Percentiles rank a stretch among this genome's conserved stretches.
phyloP scores from a whole-genome alignment of 176 grass and related monocot species.

The Zoysia japonica region DNA sequence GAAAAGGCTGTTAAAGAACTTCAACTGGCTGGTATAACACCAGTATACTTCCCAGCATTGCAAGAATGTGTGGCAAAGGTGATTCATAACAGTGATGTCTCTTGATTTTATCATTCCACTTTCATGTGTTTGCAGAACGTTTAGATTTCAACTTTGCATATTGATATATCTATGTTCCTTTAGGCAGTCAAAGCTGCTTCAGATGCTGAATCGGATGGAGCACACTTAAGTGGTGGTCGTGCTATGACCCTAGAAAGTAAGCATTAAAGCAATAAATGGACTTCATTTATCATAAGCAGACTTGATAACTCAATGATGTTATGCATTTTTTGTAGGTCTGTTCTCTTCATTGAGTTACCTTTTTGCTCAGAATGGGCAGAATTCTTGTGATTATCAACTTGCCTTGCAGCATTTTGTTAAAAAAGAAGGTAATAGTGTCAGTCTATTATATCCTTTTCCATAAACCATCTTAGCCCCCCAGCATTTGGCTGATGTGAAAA shows the following conservation, averaged over 20 bases:
- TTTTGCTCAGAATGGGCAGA: constrained; percentile 55
- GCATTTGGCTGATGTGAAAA: constrained; percentile 1
- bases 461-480: neutral
- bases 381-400: constrained; percentile 89
- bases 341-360: constrained; percentile 92
- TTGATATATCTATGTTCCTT: constrained; percentile 30
- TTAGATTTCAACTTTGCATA: constrained; percentile 5
- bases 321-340: constrained; percentile 54
- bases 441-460: constrained; percentile 4
- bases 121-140: constrained; percentile 16
- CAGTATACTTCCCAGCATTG: constrained; percentile 60
- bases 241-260: constrained; percentile 82
- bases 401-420: constrained; percentile 73
- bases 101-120: constrained; percentile 7
- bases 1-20: constrained; percentile 79
- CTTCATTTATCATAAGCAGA: constrained; percentile 26
- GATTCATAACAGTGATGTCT: constrained; percentile 30
- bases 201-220: constrained; percentile 69
- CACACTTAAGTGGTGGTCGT: constrained; percentile 62
- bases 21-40: constrained; percentile 70
- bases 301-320: constrained; percentile 34
- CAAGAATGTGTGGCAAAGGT: constrained; percentile 97
- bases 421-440: constrained; percentile 61
- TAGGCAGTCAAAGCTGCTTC: constrained; percentile 88
- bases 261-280: neutral